Evolutionary conservation across 257 asterid genomes (phyloP), one percentile per base, ranked within the genome.

Genomic region (Scutellaria galericulata): DNA sequence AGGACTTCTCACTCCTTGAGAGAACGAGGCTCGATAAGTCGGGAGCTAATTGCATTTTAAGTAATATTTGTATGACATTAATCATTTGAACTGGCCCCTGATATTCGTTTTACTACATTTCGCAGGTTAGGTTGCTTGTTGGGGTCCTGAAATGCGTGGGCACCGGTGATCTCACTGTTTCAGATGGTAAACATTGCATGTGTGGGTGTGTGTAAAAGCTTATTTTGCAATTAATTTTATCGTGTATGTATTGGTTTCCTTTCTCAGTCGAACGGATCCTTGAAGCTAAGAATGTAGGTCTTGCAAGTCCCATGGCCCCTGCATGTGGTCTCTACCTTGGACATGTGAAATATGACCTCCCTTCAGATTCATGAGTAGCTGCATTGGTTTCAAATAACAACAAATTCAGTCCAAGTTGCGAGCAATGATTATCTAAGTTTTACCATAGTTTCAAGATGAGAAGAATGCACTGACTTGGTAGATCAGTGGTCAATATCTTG

Each of bases 241-340:
- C 5, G 20, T 57, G 46, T 48, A 46, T 22, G 13, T 5, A 11
- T 48, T 77, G 57, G 10, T 71, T 42, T 46, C 7, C 79, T 82
- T 58, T 89, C 2, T 27, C 64, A 95, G 99, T 92, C 73, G 78
- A 88, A 73, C 79, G 87, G 66, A 92, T 95, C 62, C 90, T 95
- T 20, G 69, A 92, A 76, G 97, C 97, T 8, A 90, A 88, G 90
- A 72, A 80, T 10, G 78, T 90, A 5, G 57, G 81, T 67, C 95
- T 93, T 71, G 91, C 92, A 69, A 84, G 89, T 74, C 96, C 98
- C 0, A 95, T 95, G 99, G 97, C 97, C 6, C 99, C 98, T 5
- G 91, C 99, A 14, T 85, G 84, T 69, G 99, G 99, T 47, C 98
- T 95, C 71, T 92, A 91, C 78, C 98, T 95, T 22, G 99, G 95